Conservation (phyloP, 2,329 filamentous ascomycete species). For the Thyridium curvatum region DNA sequence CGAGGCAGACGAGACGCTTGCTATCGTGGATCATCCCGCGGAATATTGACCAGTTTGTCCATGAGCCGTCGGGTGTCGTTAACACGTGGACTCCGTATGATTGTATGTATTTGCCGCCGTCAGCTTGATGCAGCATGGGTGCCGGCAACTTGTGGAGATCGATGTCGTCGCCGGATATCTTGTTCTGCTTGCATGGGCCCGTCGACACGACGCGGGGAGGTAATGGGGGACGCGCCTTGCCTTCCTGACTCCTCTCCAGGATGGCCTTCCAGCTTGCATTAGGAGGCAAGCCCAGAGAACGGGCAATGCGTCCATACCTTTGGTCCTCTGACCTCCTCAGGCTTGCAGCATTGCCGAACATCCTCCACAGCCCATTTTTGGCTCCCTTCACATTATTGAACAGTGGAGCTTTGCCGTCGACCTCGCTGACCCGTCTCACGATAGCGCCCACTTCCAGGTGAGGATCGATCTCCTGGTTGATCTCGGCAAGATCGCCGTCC, state of each 20-base stretch:
- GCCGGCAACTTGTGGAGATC: conserved; percentile 34
- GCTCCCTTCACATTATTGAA: conserved; percentile 45
- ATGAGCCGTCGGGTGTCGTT: conserved; percentile 34
- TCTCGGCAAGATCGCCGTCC: conserved; percentile 38
- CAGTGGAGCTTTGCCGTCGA: conserved; percentile 37
- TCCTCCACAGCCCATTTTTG: conserved; percentile 37
- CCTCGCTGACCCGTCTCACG: conserved; percentile 36
- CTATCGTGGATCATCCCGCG: conserved; percentile 39
- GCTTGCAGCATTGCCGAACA: conserved; percentile 35
- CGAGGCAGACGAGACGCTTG: conserved; percentile 30
- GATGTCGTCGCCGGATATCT: conserved; percentile 27
- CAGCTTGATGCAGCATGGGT: conserved; percentile 33
- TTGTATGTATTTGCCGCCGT: conserved; percentile 44
- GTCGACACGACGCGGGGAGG: conserved; percentile 22
- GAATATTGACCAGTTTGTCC: conserved; percentile 41
- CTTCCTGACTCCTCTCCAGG: conserved; percentile 31
- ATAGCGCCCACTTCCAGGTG: conserved; percentile 41
- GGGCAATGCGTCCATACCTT: conserved; percentile 32
- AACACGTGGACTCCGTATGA: conserved; percentile 43
- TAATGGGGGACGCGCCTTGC: conserved; percentile 22
- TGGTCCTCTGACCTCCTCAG: conserved; percentile 23
- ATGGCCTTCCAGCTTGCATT: conserved; percentile 29
- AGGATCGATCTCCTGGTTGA: conserved; percentile 33
- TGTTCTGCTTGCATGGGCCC: conserved; percentile 36
- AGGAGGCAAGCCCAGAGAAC: conserved; percentile 31